Evolutionary conservation across 768 basidiomycete genomes (phyloP), one percentile per base, ranked within the genome.

Genomic region (Hericium coralloides): DNA sequence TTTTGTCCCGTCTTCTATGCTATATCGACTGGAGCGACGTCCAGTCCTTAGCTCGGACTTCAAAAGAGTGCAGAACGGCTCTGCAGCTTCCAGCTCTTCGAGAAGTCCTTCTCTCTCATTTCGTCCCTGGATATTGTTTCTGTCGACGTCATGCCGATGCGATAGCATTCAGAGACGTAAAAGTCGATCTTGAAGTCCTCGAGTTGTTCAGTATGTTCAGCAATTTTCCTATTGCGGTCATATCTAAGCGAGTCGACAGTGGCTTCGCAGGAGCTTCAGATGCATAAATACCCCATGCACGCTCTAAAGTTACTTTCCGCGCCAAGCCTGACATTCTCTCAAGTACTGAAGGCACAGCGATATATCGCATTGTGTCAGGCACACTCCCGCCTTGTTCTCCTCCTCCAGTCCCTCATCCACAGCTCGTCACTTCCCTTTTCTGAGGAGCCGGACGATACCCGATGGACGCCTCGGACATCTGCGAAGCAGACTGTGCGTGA

Each of bases 381-480:
- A 2, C 87, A 92, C 65, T 86, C 89, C 14, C 81, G 88, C 10
- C 82, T 88, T 62, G 83, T 89, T 20, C 78, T 92, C 17, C 73
- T 89, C 17, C 71, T 91, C 3, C 89, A 91, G 61, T 80, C 87
- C 2, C 70, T 89, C 45, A 81, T 84, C 0, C 83, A 91, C 64
- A 83, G 84, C 57, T 82, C 83, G 0, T 65, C 69, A 20, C 63
- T 74, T 43, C 67, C 74, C 4, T 67, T 68, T 4, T 70, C 67
- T 55, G 61, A 63, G 36, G 65, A 68, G 1, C 62, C 65, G 7
- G 68, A 71, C 25, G 65, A 69, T 18, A 62, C 76, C 17, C 74
- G 57, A 12, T 57, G 38, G 63, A 20, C 57, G 53, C 56, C 67
- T 57, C 20, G 56, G 63, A 23, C 55, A 62, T 12, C 62, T 49